phyloP scores from a whole-genome alignment of 2,329 filamentous ascomycete genomes.

The Diaporthe velutina region DNA sequence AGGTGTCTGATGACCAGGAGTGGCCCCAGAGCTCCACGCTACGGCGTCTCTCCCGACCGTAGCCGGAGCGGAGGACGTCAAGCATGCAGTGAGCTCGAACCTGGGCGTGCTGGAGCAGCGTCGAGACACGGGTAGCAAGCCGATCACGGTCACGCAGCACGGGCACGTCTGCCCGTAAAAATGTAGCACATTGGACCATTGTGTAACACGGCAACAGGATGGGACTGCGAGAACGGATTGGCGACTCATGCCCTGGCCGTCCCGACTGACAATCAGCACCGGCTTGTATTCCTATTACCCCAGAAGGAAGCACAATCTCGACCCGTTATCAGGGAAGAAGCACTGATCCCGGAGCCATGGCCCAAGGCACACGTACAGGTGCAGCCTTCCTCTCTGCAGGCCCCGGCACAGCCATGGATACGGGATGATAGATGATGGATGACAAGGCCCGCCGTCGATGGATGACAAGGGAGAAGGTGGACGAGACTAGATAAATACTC shows the following conservation, averaged over 20 bases:
- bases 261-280: constrained; percentile 21
- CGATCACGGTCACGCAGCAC: constrained; percentile 25
- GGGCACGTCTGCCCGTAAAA: neutral
- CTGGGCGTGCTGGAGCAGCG: neutral
- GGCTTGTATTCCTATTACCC: constrained; percentile 25
- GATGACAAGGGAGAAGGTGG: constrained; percentile 14
- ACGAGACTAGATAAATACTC: constrained; percentile 21
- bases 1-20: constrained; percentile 1
- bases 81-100: neutral
- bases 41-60: constrained; percentile 8
- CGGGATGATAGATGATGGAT: neutral
- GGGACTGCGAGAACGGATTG: constrained; percentile 29
- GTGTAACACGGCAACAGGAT: neutral
- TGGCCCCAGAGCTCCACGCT: constrained; percentile 14
- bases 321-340: constrained; percentile 24
- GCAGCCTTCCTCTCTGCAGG: neutral
- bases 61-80: constrained; percentile 9
- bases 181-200: constrained; percentile 4
- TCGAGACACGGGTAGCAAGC: constrained; percentile 23
- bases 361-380: constrained; percentile 13
- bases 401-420: constrained; percentile 15
- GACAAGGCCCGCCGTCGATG: constrained; percentile 4
- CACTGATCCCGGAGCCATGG: constrained; percentile 6
- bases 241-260: constrained; percentile 22
- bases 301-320: constrained; percentile 1